Conservation (phyloP, 2,329 filamentous ascomycete genomes). For the Colletotrichum sp. region DNA sequence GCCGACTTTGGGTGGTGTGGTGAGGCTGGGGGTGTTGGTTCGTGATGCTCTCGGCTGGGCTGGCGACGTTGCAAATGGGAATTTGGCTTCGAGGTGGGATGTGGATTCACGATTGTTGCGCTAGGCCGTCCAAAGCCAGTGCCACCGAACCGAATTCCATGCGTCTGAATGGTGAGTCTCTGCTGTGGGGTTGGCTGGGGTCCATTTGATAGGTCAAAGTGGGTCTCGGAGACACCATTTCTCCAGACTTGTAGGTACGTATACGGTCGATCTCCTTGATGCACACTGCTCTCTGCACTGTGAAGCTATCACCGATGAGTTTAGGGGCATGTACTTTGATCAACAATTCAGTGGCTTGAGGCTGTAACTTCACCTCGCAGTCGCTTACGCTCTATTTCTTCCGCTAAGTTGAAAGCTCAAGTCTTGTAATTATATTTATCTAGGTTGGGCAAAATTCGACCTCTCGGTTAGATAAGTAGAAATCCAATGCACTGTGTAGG, state of each 20-base stretch:
- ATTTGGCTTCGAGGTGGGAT: slow-evolving; percentile 21
- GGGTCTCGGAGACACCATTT: slow-evolving; percentile 2
- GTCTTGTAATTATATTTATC: neutral
- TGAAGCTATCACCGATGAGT: neutral
- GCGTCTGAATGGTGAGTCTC: neutral
- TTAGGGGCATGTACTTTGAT: neutral
- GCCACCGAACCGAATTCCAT: neutral
- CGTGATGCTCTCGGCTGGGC: slow-evolving; percentile 1
- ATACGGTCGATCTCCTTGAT: rapidly evolving
- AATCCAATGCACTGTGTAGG: too few relatives aligned
- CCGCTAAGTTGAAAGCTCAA: too few relatives aligned
- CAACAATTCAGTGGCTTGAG: neutral
- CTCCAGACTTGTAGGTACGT: neutral
- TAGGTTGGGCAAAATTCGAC: neutral
- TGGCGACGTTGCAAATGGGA: slow-evolving; percentile 20
- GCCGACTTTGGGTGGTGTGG: slow-evolving; percentile 11
- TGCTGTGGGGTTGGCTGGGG: neutral
- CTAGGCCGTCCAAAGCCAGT: neutral
- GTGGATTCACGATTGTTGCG: neutral
- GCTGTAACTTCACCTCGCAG: neutral
- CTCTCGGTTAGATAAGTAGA: too few relatives aligned
- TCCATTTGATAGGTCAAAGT: neutral
- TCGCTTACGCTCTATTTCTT: neutral
- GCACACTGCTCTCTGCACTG: rapidly evolving
- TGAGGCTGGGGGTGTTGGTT: neutral